Percentiles rank a stretch among this genome's conserved stretches.
Evolutionary conservation across 345 rosid species (phyloP).

Genomic region (Fremontodendron californicum): DNA sequence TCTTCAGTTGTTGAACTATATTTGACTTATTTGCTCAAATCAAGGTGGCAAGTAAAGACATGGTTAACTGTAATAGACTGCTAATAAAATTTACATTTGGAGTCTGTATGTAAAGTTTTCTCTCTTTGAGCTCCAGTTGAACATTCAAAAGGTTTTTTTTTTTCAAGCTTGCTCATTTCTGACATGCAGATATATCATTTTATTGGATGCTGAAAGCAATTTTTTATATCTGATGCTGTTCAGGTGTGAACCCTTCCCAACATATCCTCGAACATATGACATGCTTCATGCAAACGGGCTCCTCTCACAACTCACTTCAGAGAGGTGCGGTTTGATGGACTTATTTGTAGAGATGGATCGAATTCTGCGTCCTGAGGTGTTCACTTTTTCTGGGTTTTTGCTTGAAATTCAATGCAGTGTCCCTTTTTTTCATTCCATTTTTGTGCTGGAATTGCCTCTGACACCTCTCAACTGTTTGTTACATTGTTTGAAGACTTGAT

Average conservation of each 20-base stretch:
- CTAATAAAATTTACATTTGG: neutral
- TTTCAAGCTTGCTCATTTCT: neutral
- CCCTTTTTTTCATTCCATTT: neutral
- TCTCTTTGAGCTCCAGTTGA: neutral
- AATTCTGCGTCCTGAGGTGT: conserved; percentile 94
- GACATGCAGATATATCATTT: neutral
- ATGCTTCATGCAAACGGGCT: conserved; percentile 92
- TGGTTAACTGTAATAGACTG: neutral
- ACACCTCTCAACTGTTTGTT: neutral
- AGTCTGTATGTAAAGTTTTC: neutral
- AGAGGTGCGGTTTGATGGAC: conserved; percentile 69
- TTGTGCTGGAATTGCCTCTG: neutral
- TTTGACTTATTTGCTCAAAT: neutral
- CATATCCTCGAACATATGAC: conserved; percentile 95
- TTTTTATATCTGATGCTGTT: conserved; percentile 12
- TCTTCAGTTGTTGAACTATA: neutral
- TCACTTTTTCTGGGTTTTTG: neutral
- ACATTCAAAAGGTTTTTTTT: neutral
- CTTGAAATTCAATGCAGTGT: neutral
- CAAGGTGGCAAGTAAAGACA: neutral
- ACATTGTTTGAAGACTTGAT: neutral
- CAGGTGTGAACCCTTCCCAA: conserved; percentile 99
- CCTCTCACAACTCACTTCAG: conserved; percentile 61
- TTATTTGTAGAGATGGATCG: conserved; percentile 91
- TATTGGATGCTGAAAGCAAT: neutral